These are phyloP conservation scores for Nymphaea colorata DNA, from an alignment of 164 flowering plant genomes.

Conservation along the genomic window DNA sequence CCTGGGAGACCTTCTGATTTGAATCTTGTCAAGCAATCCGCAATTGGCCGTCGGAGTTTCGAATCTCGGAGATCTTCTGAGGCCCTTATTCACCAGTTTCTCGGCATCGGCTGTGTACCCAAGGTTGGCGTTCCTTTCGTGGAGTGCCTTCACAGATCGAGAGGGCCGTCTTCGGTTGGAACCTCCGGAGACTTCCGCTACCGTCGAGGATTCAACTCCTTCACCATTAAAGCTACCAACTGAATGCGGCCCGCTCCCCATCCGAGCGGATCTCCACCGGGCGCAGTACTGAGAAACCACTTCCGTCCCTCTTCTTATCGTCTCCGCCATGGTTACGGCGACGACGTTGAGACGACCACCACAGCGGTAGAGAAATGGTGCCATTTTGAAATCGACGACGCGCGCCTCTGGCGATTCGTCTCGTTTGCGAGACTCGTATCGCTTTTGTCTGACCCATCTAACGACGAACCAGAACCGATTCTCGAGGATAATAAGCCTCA, in stretches of 20 bases:
- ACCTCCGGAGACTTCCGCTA: neutral
- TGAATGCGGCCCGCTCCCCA: neutral
- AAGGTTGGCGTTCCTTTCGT: neutral
- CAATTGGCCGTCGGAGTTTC: neutral
- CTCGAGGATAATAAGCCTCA: no score
- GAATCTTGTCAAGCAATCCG: neutral
- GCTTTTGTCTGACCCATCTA: no score
- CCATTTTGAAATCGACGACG: no score
- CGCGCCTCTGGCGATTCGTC: no score
- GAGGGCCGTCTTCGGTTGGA: neutral
- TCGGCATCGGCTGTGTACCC: neutral
- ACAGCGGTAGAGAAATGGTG: no score
- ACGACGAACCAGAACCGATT: no score
- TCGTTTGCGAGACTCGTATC: no score
- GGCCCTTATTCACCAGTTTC: neutral
- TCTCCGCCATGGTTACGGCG: no score
- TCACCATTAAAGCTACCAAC: neutral
- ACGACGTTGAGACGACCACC: no score
- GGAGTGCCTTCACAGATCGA: neutral
- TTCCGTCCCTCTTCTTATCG: no score
- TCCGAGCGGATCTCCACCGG: neutral
- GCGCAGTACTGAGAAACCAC: no score
- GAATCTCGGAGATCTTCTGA: neutral
- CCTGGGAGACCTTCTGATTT: neutral
- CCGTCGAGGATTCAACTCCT: neutral